These are phyloP conservation scores for Sarocladiaceae sp. DNA, from an alignment of 2,329 filamentous ascomycete genomes.

Conservation along the genomic window DNA sequence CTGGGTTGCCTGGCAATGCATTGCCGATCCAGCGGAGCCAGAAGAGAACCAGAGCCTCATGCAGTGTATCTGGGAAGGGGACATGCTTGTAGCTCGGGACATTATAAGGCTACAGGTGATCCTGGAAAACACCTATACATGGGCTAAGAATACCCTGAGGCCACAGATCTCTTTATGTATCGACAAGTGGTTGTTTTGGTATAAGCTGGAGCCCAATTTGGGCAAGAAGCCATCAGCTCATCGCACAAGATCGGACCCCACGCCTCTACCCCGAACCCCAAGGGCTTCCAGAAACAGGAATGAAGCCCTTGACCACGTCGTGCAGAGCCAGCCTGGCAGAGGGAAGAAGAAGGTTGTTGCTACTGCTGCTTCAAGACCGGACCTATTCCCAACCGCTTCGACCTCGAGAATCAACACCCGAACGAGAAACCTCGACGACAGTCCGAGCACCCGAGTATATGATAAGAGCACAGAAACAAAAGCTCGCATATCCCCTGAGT, in stretches of 20 bases:
- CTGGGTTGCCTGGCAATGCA: background rate
- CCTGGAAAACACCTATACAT: background rate
- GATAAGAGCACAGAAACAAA: background rate
- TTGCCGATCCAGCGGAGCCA: background rate
- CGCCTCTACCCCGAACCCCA: background rate
- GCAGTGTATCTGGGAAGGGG: slow-evolving; percentile 4
- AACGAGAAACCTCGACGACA: background rate
- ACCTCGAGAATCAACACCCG: background rate
- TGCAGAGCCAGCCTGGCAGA: background rate
- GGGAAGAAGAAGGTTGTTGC: background rate
- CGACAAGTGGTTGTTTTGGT: background rate
- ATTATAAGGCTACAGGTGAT: background rate
- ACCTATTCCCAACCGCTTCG: background rate
- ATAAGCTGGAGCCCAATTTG: background rate
- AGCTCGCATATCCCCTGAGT: background rate
- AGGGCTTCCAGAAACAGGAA: background rate
- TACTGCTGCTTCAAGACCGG: background rate
- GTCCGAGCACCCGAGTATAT: background rate
- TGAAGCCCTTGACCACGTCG: background rate
- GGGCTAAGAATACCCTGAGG: background rate
- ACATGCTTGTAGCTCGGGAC: background rate
- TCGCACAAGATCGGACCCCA: background rate
- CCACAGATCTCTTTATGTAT: background rate
- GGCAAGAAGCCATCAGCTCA: slow-evolving; percentile 2
- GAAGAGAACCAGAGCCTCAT: background rate